Evolutionary conservation across 768 basidiomycete species (phyloP), one percentile per base, ranked within the genome.

Genomic region (Kwoniella heveanensis): DNA sequence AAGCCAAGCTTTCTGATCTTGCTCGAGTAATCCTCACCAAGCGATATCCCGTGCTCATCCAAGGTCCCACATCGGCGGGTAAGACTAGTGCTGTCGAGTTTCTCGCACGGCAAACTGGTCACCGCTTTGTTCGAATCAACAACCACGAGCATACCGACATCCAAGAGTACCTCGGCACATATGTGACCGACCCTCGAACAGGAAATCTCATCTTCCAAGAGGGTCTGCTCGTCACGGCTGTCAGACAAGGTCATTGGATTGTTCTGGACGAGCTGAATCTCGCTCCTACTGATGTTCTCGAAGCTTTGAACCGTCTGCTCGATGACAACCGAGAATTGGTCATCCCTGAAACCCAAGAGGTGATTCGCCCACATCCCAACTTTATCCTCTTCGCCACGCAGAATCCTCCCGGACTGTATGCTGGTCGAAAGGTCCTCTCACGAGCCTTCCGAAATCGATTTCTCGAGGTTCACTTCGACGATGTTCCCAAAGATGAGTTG

Each of bases 121-220:
- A 99, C 82, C 87, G 85, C 36, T 98, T 97, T 79, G 88, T 99
- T 29, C 90, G 96, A 44, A 97, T 99, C 84, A 99, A 99, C 82
- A 99, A 99, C 73, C 96, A 99, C 81, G 96, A 99, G 67, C 96
- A 98, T 75, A 99, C 96, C 5, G 96, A 99, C 67, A 96, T 99
- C 54, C 96, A 99, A 75, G 96, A 99, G 77, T 99, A 99, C 75
- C 84, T 98, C 50, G 96, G 96, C 2, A 92, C 92, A 0, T 99
- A 99, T 75, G 87, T 94, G 24, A 94, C 96, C 1, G 93, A 98
- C 78, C 87, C 92, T 8, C 77, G 85, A 15, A 91, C 92, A 0
- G 96, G 96, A n/a, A 94, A 92, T 79, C 85, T 98, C 17, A 87
- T 91, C 9, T 98, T 96, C 82, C 89, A 89, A 70, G 96, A 99